Percentiles rank a stretch among this genome's conserved stretches.
Evolutionary conservation across 495 filamentous ascomycete genomes (phyloP).

Genomic region (Podospora tetraspora): DNA sequence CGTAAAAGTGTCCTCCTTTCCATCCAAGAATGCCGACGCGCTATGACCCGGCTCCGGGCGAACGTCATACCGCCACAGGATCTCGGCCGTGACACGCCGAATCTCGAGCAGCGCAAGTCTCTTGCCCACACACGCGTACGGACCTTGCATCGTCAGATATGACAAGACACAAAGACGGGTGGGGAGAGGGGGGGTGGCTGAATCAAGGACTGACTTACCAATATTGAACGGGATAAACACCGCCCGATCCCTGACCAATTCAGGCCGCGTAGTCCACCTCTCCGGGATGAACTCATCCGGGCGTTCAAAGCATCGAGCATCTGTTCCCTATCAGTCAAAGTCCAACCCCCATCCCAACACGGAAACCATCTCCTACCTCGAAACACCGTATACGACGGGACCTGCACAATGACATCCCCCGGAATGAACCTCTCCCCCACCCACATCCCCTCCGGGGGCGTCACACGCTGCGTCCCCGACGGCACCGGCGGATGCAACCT

Average conservation of each 20-base stretch:
- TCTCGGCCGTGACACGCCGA: conserved; percentile 22
- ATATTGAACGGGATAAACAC: conserved; percentile 51
- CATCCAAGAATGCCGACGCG: conserved; percentile 16
- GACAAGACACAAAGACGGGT: neutral
- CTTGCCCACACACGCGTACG: conserved; percentile 27
- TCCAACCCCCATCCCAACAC: neutral
- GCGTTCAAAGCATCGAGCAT: conserved; percentile 7
- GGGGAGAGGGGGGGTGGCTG: too few relatives aligned
- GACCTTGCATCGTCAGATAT: neutral
- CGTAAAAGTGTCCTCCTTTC: conserved; percentile 22
- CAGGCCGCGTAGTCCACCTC: conserved; percentile 45
- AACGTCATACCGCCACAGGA: conserved; percentile 21
- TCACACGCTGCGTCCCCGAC: conserved; percentile 31
- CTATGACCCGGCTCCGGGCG: conserved; percentile 7
- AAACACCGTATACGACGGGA: conserved; percentile 19
- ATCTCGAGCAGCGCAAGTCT: conserved; percentile 23
- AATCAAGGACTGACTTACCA: conserved; percentile 18
- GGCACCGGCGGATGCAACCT: conserved; percentile 19
- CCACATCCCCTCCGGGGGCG: conserved; percentile 21
- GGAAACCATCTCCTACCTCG: conserved; percentile 7
- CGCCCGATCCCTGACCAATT: conserved; percentile 41
- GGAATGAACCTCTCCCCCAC: conserved; percentile 30
- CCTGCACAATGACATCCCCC: conserved; percentile 16
- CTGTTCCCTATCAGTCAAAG: neutral
- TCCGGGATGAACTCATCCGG: conserved; percentile 41